Evolutionary conservation across 1,139 yeast genomes (phyloP).

Genomic region (Scheffersomyces segobiensis): DNA sequence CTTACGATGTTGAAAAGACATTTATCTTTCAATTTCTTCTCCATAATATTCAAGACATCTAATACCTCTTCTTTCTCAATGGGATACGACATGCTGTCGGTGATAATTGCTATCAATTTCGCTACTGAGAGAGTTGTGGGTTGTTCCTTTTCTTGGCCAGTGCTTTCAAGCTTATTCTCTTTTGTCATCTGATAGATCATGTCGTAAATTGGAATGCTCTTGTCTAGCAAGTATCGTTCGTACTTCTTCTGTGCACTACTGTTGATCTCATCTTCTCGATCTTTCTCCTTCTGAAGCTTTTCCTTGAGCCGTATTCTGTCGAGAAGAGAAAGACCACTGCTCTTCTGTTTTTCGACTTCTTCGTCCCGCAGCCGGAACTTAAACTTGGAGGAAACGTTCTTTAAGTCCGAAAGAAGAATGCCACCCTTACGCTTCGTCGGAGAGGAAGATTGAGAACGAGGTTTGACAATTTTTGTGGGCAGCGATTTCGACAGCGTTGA

Average conservation of each 20-base stretch:
- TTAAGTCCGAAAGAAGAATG: constrained; percentile 13
- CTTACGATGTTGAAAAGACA: constrained; percentile 12
- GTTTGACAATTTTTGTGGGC: constrained; percentile 24
- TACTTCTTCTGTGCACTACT: constrained; percentile 36
- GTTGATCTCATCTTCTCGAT: background rate
- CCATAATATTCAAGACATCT: constrained; percentile 25
- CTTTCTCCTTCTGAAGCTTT: constrained; percentile 9
- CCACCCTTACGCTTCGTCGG: constrained; percentile 9
- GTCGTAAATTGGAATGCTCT: constrained; percentile 39
- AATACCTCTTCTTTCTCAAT: constrained; percentile 31
- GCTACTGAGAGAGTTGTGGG: constrained; percentile 24
- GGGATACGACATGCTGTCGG: constrained; percentile 38
- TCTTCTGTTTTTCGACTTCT: constrained; percentile 16
- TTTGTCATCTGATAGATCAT: constrained; percentile 32
- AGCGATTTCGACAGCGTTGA: constrained; percentile 3
- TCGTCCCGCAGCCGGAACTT: constrained; percentile 28
- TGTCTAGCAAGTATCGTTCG: constrained; percentile 39
- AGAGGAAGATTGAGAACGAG: constrained; percentile 9
- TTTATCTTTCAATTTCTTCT: constrained; percentile 16
- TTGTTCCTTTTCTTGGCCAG: constrained; percentile 1
- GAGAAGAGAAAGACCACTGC: constrained; percentile 37
- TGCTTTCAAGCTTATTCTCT: constrained; percentile 6
- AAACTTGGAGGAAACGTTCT: constrained; percentile 35
- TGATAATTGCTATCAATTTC: constrained; percentile 26
- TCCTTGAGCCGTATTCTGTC: constrained; percentile 31